These are phyloP conservation scores for Sarocladium kiliense DNA, from an alignment of 2,329 filamentous ascomycete genomes.

Conservation along the genomic window DNA sequence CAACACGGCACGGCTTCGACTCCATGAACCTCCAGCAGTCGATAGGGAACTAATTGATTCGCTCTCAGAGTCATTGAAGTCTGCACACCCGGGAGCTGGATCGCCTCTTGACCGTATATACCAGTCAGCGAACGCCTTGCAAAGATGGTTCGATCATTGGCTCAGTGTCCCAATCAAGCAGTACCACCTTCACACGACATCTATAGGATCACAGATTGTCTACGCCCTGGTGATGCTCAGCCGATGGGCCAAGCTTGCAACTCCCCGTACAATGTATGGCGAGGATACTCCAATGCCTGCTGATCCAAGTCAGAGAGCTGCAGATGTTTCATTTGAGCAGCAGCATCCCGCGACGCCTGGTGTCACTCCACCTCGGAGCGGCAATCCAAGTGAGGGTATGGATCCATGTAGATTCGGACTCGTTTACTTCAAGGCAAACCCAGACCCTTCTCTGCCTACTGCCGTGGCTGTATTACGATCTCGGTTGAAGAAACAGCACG, in stretches of 20 bases:
- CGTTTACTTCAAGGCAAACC: conserved; percentile 19
- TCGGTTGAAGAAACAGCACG: conserved; percentile 38
- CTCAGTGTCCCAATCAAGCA: conserved; percentile 34
- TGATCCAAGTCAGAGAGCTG: conserved; percentile 10
- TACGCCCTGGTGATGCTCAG: conserved; percentile 46
- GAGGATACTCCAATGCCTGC: conserved; percentile 19
- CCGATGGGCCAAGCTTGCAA: conserved; percentile 44
- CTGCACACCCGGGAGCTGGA: conserved; percentile 28
- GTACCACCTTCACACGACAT: conserved; percentile 42
- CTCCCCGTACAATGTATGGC: conserved; percentile 26
- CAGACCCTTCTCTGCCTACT: conserved; percentile 32
- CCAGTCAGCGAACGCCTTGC: conserved; percentile 40
- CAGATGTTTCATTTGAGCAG: neutral
- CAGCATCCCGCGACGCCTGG: neutral
- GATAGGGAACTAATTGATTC: conserved; percentile 34
- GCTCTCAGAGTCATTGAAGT: conserved; percentile 37
- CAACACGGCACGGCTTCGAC: conserved; percentile 33
- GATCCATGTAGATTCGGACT: neutral
- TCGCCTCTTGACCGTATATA: conserved; percentile 46
- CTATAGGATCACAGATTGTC: conserved; percentile 39
- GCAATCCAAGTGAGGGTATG: neutral
- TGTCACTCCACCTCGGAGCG: neutral
- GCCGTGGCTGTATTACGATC: conserved; percentile 35
- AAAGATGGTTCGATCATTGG: conserved; percentile 45
- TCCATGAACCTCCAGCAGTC: conserved; percentile 43